Evolutionary conservation across 73 alveolate species (phyloP).

Genomic region (Tetrahymena thermophila): DNA sequence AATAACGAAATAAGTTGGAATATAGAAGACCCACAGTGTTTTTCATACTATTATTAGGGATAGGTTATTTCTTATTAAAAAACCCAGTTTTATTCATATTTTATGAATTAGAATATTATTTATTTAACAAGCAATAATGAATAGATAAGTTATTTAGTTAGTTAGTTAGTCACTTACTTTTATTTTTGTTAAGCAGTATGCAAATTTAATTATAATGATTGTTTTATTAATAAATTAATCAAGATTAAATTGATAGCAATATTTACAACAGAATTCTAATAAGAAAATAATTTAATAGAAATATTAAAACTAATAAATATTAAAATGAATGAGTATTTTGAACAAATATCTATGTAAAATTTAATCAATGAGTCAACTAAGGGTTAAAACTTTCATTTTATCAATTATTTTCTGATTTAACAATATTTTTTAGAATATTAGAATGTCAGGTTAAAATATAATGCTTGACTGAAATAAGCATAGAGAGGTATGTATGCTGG

Average conservation of each 20-base stretch:
- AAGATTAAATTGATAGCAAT: too few relatives aligned
- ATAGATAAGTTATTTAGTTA: too few relatives aligned
- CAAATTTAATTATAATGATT: too few relatives aligned
- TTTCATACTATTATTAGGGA: background rate
- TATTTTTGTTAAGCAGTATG: background rate
- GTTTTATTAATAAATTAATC: too few relatives aligned
- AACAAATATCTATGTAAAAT: too few relatives aligned
- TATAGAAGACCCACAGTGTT: background rate
- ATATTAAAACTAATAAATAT: too few relatives aligned
- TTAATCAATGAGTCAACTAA: too few relatives aligned
- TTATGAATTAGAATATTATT: background rate
- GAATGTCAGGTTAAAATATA: too few relatives aligned
- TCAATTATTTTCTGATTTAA: background rate
- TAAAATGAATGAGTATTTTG: too few relatives aligned
- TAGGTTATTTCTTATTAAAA: background rate
- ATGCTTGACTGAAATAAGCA: background rate
- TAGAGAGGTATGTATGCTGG: background rate
- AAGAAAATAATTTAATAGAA: background rate
- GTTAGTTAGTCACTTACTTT: background rate
- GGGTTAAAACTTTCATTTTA: too few relatives aligned
- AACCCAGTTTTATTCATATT: background rate
- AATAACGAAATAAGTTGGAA: background rate
- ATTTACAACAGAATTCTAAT: background rate
- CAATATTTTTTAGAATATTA: too few relatives aligned
- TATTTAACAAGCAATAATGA: background rate